Evolutionary conservation across 2,329 filamentous ascomycete genomes (phyloP).

Genomic region (Didymella lethalis): DNA sequence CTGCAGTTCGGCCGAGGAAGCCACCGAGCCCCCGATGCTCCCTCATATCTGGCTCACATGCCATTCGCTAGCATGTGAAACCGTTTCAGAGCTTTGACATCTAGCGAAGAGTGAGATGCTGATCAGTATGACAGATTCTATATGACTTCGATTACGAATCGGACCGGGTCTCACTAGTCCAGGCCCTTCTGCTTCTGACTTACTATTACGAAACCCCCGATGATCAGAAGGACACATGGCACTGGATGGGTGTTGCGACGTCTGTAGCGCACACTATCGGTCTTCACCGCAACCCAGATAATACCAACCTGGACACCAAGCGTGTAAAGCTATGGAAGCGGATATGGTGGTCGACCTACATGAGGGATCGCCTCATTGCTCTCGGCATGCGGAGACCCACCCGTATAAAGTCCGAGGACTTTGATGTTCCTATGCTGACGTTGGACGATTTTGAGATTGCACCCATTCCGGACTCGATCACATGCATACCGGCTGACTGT

Average conservation of each 20-base stretch:
- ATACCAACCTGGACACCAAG: constrained; percentile 74
- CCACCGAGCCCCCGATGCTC: constrained; percentile 9
- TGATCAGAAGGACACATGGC: constrained; percentile 97
- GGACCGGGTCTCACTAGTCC: constrained; percentile 86
- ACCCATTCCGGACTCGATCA: constrained; percentile 70
- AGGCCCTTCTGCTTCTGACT: constrained; percentile 88
- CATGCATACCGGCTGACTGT: constrained; percentile 74
- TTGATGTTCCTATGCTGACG: constrained; percentile 88
- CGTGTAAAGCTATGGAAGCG: constrained; percentile 89
- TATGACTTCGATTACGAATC: constrained; percentile 97
- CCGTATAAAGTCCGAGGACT: constrained; percentile 91
- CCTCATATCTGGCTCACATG: constrained; percentile 15
- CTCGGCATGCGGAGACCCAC: constrained; percentile 93
- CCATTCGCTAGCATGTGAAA: constrained; percentile 18
- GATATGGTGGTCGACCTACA: constrained; percentile 98
- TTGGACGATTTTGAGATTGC: constrained; percentile 84
- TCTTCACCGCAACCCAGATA: constrained; percentile 83
- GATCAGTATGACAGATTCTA: constrained; percentile 65
- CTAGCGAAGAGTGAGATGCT: background rate
- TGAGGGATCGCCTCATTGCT: constrained; percentile 90
- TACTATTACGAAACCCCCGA: constrained; percentile 98
- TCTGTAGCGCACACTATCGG: constrained; percentile 94
- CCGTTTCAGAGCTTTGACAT: background rate
- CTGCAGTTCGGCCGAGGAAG: constrained; percentile 22
- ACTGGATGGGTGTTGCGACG: constrained; percentile 97